These are phyloP conservation scores for Lachancea meyersii DNA, from an alignment of 805 yeast species.

Conservation along the genomic window DNA sequence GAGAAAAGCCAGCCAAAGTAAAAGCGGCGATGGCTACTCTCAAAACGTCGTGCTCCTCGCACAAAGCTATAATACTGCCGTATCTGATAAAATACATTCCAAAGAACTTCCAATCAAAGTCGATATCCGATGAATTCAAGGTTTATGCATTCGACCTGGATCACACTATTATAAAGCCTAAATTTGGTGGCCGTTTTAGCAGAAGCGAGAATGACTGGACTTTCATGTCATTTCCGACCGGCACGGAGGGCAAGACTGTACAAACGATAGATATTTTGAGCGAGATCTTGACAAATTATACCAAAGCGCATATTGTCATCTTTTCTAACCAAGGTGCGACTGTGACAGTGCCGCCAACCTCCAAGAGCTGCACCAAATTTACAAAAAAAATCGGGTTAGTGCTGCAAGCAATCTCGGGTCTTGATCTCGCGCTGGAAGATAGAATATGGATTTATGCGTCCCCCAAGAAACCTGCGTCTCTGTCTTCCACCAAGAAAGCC, in stretches of 20 bases:
- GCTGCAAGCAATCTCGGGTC: slow-evolving; percentile 24
- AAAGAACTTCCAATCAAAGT: slow-evolving; percentile 2
- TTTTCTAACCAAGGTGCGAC: slow-evolving; percentile 82
- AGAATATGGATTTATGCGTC: slow-evolving; percentile 55
- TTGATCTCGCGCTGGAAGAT: slow-evolving; percentile 21
- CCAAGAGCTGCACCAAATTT: slow-evolving; percentile 35
- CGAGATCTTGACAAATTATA: background rate
- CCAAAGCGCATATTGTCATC: slow-evolving; percentile 47
- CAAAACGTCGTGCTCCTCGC: slow-evolving; percentile 16
- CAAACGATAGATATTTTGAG: background rate
- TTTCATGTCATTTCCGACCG: slow-evolving; percentile 41
- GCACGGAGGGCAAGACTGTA: slow-evolving; percentile 3
- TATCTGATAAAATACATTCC: slow-evolving; percentile 43
- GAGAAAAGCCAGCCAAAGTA: background rate
- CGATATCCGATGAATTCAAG: background rate
- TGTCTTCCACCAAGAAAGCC: slow-evolving; percentile 8
- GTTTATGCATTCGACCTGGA: slow-evolving; percentile 83
- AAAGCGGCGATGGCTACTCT: background rate
- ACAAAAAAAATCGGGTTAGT: slow-evolving; percentile 38
- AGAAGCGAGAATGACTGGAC: slow-evolving; percentile 67
- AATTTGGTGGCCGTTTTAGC: slow-evolving; percentile 53
- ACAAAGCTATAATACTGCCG: slow-evolving; percentile 36
- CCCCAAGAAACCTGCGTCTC: slow-evolving; percentile 44
- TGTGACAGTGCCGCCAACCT: slow-evolving; percentile 24
- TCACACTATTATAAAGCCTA: slow-evolving; percentile 53